Conservation (phyloP, 73 alveolate genomes). For the Tetrahymena elliotti region DNA sequence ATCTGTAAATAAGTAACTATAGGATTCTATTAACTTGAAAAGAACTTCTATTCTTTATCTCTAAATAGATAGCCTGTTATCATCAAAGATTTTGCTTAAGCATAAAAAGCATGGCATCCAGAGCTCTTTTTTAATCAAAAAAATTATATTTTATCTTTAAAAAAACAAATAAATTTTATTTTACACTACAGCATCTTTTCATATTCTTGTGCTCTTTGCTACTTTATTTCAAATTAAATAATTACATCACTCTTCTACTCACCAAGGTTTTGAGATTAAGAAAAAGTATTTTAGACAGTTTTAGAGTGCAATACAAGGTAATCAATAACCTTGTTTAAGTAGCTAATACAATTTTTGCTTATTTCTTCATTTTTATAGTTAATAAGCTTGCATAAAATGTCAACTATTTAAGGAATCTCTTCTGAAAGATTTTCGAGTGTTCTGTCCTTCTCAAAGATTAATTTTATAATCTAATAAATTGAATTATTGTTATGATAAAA, state of each 20-base stretch:
- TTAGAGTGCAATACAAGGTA: neutral
- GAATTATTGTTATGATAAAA: neutral
- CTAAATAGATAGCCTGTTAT: neutral
- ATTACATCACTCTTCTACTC: neutral
- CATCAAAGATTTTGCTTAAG: neutral
- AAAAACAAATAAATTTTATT: too few species aligned
- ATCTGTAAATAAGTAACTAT: neutral
- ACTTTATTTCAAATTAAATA: neutral
- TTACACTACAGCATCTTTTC: neutral
- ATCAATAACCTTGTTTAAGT: neutral
- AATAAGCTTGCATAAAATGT: neutral
- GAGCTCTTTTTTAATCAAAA: neutral
- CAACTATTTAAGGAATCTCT: neutral
- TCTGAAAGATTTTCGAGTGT: neutral
- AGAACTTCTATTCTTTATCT: neutral
- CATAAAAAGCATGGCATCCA: neutral
- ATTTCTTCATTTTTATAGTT: neutral
- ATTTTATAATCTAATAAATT: neutral
- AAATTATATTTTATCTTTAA: neutral
- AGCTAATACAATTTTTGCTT: neutral
- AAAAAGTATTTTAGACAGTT: neutral
- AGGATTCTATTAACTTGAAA: neutral
- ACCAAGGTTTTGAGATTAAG: neutral
- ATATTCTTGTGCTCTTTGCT: neutral
- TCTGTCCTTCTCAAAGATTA: neutral